A percentile compares a stretch with the other conserved stretches of the same genome.
Evolutionary conservation across 2,329 filamentous ascomycete species (phyloP).

Genomic region (Stemphylium vesicarium): DNA sequence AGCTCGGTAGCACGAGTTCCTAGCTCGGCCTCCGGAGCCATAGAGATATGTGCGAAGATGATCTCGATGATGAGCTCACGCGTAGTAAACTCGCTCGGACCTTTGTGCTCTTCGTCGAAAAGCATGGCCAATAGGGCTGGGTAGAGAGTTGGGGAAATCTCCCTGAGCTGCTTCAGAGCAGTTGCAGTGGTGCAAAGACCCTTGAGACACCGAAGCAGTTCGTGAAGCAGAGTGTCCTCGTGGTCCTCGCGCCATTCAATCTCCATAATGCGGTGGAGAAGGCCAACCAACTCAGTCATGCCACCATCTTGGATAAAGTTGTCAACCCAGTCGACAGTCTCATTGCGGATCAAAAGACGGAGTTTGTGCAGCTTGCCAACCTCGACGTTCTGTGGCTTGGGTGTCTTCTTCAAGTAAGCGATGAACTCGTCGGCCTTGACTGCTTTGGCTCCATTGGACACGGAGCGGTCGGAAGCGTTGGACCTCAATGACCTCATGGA

Average conservation of each 20-base stretch:
- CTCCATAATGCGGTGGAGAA: constrained; percentile 90
- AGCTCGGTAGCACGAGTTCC: constrained; percentile 74
- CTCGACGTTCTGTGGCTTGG: constrained; percentile 82
- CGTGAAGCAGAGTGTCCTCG: constrained; percentile 90
- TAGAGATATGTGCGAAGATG: constrained; percentile 85
- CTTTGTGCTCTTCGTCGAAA: constrained; percentile 98
- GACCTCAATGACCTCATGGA: constrained; percentile 64
- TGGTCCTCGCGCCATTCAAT: constrained; percentile 99
- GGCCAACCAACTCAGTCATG: constrained; percentile 86
- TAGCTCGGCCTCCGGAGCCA: constrained; percentile 62
- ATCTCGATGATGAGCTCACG: constrained; percentile 88
- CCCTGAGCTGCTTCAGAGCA: constrained; percentile 80
- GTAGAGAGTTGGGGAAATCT: constrained; percentile 81
- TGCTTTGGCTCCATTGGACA: constrained; percentile 74
- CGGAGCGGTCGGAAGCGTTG: constrained; percentile 61
- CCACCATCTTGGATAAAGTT: constrained; percentile 87
- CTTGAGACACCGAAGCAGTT: constrained; percentile 91
- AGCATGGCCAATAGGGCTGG: constrained; percentile 86
- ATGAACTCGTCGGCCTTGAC: constrained; percentile 85
- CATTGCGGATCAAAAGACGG: constrained; percentile 85
- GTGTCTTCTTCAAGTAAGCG: constrained; percentile 78
- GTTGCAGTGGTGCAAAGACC: constrained; percentile 90
- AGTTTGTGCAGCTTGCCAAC: constrained; percentile 96
- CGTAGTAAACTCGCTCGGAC: constrained; percentile 94
- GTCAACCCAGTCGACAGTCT: constrained; percentile 95